A percentile compares a stretch with the other conserved stretches of the same genome.
These are phyloP conservation scores for Xerocomus spinulosus DNA, from an alignment of 768 basidiomycete genomes.

Conservation along the genomic window DNA sequence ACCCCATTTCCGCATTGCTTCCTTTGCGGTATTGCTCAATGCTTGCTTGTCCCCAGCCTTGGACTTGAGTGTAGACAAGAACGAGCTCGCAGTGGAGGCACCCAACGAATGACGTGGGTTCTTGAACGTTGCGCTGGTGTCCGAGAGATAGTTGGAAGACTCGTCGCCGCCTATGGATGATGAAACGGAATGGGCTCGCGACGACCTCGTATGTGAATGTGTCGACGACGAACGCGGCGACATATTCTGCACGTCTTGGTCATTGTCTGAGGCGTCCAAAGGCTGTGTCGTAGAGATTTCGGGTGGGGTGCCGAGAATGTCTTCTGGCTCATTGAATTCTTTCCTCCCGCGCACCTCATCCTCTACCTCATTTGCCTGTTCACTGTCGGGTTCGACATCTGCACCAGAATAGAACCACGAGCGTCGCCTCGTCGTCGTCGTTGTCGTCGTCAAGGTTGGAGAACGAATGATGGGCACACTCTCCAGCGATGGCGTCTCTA, in stretches of 20 bases:
- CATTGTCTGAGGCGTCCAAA: constrained; percentile 16
- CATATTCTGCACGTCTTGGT: constrained; percentile 15
- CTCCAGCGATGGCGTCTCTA: constrained; percentile 24
- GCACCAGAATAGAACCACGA: constrained; percentile 55
- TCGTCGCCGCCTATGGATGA: constrained; percentile 30
- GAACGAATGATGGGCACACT: constrained; percentile 20
- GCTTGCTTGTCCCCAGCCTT: constrained; percentile 81
- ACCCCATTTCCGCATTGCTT: constrained; percentile 90
- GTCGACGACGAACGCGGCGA: constrained; percentile 42
- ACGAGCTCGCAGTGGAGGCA: constrained; percentile 40
- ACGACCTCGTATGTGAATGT: constrained; percentile 37
- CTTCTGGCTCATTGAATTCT: constrained; percentile 33
- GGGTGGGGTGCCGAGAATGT: constrained; percentile 22
- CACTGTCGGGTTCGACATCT: constrained; percentile 33
- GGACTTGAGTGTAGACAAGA: constrained; percentile 76
- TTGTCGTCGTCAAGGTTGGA: constrained; percentile 17
- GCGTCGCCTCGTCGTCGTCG: constrained; percentile 37
- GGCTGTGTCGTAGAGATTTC: constrained; percentile 7
- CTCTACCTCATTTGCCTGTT: constrained; percentile 21
- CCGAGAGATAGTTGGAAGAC: constrained; percentile 30
- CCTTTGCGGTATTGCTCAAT: constrained; percentile 77
- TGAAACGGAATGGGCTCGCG: constrained; percentile 35
- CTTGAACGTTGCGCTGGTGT: constrained; percentile 26
- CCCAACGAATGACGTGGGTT: constrained; percentile 43
- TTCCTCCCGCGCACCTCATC: constrained; percentile 18